phyloP scores from a whole-genome alignment of 1,284 basidiomycete species.

The Butyriboletus pseudospeciosus region DNA sequence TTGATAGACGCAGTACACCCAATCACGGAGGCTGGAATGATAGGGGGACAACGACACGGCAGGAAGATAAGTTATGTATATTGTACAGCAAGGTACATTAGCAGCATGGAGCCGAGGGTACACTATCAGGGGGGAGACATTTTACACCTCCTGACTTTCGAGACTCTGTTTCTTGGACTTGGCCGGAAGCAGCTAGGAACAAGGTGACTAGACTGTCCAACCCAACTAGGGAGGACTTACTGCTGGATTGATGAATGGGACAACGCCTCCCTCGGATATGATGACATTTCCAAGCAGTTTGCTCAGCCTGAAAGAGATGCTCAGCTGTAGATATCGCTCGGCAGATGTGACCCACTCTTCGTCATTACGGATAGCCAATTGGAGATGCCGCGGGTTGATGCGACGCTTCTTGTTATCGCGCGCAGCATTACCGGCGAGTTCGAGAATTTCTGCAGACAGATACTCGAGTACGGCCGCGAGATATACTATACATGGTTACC shows the following conservation, averaged over 20 bases:
- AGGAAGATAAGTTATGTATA: background rate
- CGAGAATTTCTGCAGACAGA: slow-evolving; percentile 71
- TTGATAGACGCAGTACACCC: background rate
- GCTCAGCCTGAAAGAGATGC: slow-evolving; percentile 46
- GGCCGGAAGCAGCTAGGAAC: slow-evolving; percentile 26
- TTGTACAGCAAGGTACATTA: slow-evolving; percentile 15
- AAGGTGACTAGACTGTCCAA: background rate
- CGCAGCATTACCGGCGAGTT: slow-evolving; percentile 69
- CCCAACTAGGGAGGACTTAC: slow-evolving; percentile 11
- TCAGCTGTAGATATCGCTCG: background rate
- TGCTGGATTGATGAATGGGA: slow-evolving; percentile 51
- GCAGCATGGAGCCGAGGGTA: background rate
- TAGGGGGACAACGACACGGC: background rate
- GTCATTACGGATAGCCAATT: slow-evolving; percentile 85
- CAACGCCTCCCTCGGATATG: slow-evolving; percentile 90
- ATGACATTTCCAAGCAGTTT: slow-evolving; percentile 75
- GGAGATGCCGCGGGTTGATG: slow-evolving; percentile 84
- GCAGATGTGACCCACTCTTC: slow-evolving; percentile 54
- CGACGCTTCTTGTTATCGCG: slow-evolving; percentile 75
- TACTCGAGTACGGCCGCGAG: slow-evolving; percentile 72
- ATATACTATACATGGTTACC: slow-evolving; percentile 48
- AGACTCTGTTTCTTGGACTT: slow-evolving; percentile 33
- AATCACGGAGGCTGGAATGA: background rate
- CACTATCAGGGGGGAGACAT: background rate
- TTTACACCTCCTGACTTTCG: slow-evolving; percentile 32